These are phyloP conservation scores for grape (Vitis vinifera) DNA, from an alignment of 164 flowering plant genomes.

Conservation along the genomic window ASM3070453v1 NC_081822.1:17906501-17907000, in stretches of 20 bases:
- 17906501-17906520: neutral
- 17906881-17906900: conserved; percentile 1
- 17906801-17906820: conserved; percentile 5
- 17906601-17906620: neutral
- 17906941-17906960: conserved; percentile 8
- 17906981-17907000: neutral
- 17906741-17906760: conserved; percentile 5
- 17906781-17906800: neutral
- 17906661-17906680: neutral
- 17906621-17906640: neutral
- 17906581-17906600: conserved; percentile 2
- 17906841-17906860: conserved; percentile 4
- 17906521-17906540: conserved; percentile 1
- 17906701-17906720: neutral
- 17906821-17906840: neutral
- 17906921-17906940: neutral
- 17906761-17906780: conserved; percentile 3
- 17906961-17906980: neutral
- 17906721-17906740: neutral
- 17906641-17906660: neutral
- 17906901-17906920: neutral
- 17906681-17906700: neutral
- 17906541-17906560: neutral
- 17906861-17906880: conserved; percentile 5
- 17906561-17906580: neutral